Evolutionary conservation across 129 eudicot species (phyloP).

Genomic region (sunflower (Helianthus annuus)): DNA sequence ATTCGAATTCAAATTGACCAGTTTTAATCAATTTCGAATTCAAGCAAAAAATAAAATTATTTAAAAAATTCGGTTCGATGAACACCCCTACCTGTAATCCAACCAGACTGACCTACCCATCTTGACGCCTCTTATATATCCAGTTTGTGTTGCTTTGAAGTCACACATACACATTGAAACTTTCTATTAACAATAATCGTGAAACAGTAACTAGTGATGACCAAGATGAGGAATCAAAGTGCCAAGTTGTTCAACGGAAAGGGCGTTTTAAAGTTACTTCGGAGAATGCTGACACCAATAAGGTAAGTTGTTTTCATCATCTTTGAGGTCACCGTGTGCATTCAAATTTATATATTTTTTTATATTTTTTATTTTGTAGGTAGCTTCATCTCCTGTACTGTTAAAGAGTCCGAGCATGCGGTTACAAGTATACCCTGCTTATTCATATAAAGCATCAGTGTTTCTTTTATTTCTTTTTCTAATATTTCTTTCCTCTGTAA

Average conservation of each 20-base stretch:
- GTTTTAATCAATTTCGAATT: no score
- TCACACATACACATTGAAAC: background rate
- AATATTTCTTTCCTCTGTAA: background rate
- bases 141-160: constrained; percentile 3
- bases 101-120: background rate
- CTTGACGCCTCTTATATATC: background rate
- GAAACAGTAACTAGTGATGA: constrained; percentile 61
- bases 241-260: constrained; percentile 79
- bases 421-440: constrained; percentile 41
- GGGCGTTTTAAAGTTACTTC: constrained; percentile 97
- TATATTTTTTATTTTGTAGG: constrained; percentile 34
- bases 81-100: background rate
- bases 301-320: constrained; percentile 38
- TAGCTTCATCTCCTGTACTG: constrained; percentile 47
- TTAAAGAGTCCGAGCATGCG: constrained; percentile 87
- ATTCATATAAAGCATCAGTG: constrained; percentile 5
- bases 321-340: background rate
- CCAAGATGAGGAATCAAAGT: constrained; percentile 66
- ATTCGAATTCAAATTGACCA: no score
- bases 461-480: background rate
- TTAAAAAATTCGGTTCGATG: no score
- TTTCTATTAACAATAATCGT: constrained; percentile 8
- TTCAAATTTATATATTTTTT: constrained; percentile 6
- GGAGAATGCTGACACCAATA: constrained; percentile 74
- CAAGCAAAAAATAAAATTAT: no score